Evolutionary conservation across 192 early-diverging fungal species (phyloP).

Genomic region (Coemansia asiatica): DNA sequence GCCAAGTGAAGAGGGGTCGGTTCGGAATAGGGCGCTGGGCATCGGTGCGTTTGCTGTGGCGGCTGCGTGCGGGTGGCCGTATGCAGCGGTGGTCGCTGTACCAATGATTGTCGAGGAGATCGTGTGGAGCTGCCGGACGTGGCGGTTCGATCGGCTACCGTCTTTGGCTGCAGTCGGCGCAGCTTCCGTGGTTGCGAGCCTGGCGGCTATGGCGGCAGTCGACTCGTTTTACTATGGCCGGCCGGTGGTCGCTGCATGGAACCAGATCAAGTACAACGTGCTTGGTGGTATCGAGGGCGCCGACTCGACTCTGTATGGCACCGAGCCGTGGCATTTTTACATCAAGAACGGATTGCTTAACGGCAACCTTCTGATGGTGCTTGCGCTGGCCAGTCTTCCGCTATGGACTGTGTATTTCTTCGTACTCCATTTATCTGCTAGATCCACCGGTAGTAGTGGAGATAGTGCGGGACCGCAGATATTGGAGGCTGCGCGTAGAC

Average conservation of each 20-base stretch:
- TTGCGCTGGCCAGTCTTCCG: constrained; percentile 68
- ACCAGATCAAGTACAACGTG: constrained; percentile 92
- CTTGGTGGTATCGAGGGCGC: constrained; percentile 59
- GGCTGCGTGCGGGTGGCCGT: constrained; percentile 84
- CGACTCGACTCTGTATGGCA: constrained; percentile 81
- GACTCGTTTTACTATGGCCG: constrained; percentile 80
- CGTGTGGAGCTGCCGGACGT: neutral
- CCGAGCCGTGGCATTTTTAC: constrained; percentile 93
- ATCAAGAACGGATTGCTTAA: constrained; percentile 88
- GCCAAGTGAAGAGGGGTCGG: constrained; percentile 44
- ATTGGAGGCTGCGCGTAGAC: neutral
- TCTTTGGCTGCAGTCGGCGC: constrained; percentile 30
- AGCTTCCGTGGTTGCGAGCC: constrained; percentile 21
- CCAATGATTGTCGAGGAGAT: constrained; percentile 60
- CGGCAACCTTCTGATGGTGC: constrained; percentile 78
- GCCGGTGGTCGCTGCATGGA: constrained; percentile 71
- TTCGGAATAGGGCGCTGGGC: constrained; percentile 35
- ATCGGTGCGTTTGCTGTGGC: constrained; percentile 66
- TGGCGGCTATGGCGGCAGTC: constrained; percentile 60
- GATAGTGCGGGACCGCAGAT: too few species aligned
- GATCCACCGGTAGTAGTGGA: neutral
- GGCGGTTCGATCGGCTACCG: neutral
- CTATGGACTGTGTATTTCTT: constrained; percentile 48
- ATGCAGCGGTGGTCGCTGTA: constrained; percentile 69
- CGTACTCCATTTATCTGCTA: neutral